These are phyloP conservation scores for Tetradesmus obliquus DNA, from an alignment of 139 green algal genomes.

Conservation along the genomic window DNA sequence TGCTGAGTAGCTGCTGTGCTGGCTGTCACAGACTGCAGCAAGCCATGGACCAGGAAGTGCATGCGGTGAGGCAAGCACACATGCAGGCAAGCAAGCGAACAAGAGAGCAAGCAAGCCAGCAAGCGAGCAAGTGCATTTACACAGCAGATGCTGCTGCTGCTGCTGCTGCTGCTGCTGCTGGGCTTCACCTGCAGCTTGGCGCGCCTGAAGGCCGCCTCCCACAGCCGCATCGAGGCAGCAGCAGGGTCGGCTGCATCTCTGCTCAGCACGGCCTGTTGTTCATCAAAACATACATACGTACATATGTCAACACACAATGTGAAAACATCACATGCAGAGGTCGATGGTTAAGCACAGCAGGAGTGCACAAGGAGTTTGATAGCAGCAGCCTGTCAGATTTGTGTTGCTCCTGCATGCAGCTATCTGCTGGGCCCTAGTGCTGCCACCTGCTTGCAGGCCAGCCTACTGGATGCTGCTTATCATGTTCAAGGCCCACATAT, in stretches of 20 bases:
- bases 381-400: neutral
- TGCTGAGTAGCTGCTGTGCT: neutral
- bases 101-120: no score
- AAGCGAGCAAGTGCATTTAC: no score
- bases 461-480: neutral
- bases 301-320: neutral
- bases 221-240: neutral
- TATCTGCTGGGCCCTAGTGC: neutral
- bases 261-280: neutral
- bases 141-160: neutral
- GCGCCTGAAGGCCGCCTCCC: conserved; percentile 4
- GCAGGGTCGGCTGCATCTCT: neutral
- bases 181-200: conserved; percentile 6
- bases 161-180: neutral
- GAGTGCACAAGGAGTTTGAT: no score
- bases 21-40: neutral
- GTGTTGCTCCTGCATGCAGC: neutral
- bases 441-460: neutral
- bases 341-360: no score
- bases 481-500: neutral
- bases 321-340: neutral
- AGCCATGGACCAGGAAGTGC: no score
- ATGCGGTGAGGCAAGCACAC: no score
- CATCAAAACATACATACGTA: neutral
- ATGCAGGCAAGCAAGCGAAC: no score